Base-by-base conservation (phyloP, 148 eudicot genomes). In the Camellia granthamiana region DNA sequence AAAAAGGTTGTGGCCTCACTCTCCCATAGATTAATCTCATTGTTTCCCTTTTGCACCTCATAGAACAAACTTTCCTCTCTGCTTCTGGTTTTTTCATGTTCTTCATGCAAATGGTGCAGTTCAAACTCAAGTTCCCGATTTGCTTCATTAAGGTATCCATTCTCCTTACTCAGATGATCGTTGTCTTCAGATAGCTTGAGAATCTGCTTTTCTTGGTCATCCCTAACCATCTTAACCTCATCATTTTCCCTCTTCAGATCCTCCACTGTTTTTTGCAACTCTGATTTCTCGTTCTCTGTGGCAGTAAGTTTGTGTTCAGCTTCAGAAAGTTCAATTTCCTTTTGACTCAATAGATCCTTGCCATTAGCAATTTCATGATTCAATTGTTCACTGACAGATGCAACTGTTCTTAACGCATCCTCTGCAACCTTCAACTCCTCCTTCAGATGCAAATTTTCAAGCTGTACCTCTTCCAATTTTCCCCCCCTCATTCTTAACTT, bases 11-110 rank as follows among this genome's bases (percentile, higher is more conserved):
- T 86, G 52, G 89, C 93, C 43, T 86, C 83, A 71, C 88, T 78
- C 81, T 95, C 95, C 94, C 92, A 91, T 41, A 87, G 86, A 69
- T 87, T 78, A 64, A 82, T 86, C 81, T 89, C 95, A 47, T 86
- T 81, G 79, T 80, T 88, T 81, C 85, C 84, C 81, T 79, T 89
- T 60, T 87, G 84, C 81, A 92, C 81, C 77, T 93, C 91, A 56
- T 79, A 76, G 16, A 60, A 79, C 78, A 87, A 60, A 82, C 16
- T 71, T 68, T 83, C 87, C 78, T 85, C 79, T 80, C 68, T 84
- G 62, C 42, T 78, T 80, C 83, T 86, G 64, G 85, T 78, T 77
- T 83, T 80, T 78, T 79, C 81, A 64, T 85, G 86, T 75, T 90
- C 87, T 69, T 85, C 90, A 69, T 75, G 86, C 84, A 92, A 69